phyloP scores from a whole-genome alignment of 345 rosid genomes.

The Eucalyptus regnans region DNA sequence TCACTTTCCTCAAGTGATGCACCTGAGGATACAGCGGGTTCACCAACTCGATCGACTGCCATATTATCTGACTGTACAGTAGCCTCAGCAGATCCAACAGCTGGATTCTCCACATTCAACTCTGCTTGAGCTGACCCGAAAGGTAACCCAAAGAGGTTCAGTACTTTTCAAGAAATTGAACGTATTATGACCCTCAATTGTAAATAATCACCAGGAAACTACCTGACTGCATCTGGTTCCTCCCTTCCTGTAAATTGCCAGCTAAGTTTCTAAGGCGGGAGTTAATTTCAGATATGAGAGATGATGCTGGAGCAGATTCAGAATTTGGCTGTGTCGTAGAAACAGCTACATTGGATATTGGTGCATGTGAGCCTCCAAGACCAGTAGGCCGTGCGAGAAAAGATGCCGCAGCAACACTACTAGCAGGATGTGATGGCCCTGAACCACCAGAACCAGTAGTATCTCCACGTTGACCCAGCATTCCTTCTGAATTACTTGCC shows the following conservation, averaged over 20 bases:
- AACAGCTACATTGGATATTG: conserved; percentile 13
- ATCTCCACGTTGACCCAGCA: conserved; percentile 37
- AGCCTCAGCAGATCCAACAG: conserved; percentile 11
- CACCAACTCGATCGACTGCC: conserved; percentile 18
- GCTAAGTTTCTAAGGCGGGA: conserved; percentile 32
- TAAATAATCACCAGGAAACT: not conserved
- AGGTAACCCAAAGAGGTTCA: not conserved
- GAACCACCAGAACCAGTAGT: conserved; percentile 19
- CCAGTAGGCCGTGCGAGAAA: conserved; percentile 29
- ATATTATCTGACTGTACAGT: conserved; percentile 13
- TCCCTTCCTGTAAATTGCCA: conserved; percentile 37
- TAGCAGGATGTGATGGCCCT: conserved; percentile 22
- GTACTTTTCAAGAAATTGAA: not conserved
- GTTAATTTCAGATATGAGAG: conserved; percentile 26
- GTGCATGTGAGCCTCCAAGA: conserved; percentile 9
- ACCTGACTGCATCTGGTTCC: conserved; percentile 43
- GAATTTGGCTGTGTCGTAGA: conserved; percentile 16
- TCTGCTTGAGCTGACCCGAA: conserved; percentile 11
- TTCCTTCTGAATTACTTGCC: conserved; percentile 29
- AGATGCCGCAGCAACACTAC: conserved; percentile 34
- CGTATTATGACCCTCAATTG: not conserved
- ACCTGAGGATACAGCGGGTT: conserved; percentile 6
- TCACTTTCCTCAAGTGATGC: conserved; percentile 10
- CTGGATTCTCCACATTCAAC: conserved; percentile 1
- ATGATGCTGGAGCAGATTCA: conserved; percentile 14